Conservation (phyloP, 2,329 filamentous ascomycete genomes). For the Remersonia thermophila region DNA sequence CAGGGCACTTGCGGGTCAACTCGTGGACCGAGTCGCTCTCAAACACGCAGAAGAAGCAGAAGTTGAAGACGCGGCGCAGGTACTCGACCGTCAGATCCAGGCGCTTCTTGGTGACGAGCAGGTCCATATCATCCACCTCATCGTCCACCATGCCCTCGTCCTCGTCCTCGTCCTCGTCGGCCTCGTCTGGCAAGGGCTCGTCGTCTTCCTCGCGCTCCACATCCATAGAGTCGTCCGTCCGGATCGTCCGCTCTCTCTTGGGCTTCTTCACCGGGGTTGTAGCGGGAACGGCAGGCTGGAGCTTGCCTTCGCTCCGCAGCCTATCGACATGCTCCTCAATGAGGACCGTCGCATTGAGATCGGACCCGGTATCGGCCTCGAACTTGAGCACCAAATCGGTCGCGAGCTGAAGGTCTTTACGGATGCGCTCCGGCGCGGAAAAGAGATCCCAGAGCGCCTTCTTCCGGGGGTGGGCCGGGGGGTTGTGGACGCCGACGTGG, state of each 20-base stretch:
- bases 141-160: constrained; percentile 70
- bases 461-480: constrained; percentile 73
- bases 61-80: constrained; percentile 89
- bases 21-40: constrained; percentile 97
- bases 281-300: constrained; percentile 50
- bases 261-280: constrained; percentile 45
- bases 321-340: constrained; percentile 82
- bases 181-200: constrained; percentile 45
- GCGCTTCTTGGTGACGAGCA: constrained; percentile 89
- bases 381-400: constrained; percentile 72
- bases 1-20: constrained; percentile 86
- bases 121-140: constrained; percentile 79
- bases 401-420: constrained; percentile 76
- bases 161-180: constrained; percentile 72
- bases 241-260: constrained; percentile 48
- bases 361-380: constrained; percentile 68
- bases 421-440: constrained; percentile 83
- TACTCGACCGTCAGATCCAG: constrained; percentile 94
- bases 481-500: constrained; percentile 91
- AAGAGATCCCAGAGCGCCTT: constrained; percentile 97
- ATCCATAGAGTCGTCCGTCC: constrained; percentile 49
- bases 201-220: constrained; percentile 62
- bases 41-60: constrained; percentile 99
- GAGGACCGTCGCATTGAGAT: constrained; percentile 64
- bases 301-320: constrained; percentile 59